phyloP scores from a whole-genome alignment of 768 basidiomycete species.

The Suillus variegatus region DNA sequence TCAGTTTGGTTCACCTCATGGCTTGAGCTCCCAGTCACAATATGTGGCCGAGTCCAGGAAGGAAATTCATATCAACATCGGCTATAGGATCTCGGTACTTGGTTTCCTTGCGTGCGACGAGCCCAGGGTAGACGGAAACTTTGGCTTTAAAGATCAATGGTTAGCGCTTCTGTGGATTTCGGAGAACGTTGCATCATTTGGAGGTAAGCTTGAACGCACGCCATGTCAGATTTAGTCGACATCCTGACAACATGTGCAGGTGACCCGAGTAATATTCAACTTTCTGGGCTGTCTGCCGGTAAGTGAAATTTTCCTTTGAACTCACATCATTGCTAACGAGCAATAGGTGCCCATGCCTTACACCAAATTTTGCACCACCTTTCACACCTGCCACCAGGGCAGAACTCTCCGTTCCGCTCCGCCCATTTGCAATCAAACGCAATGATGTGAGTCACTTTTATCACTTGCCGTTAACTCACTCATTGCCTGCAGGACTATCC shows the following conservation, averaged over 20 bases:
- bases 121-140: slow-evolving; percentile 68
- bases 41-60: slow-evolving; percentile 62
- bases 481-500: slow-evolving; percentile 43
- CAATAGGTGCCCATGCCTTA: slow-evolving; percentile 67
- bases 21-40: slow-evolving; percentile 61
- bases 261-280: slow-evolving; percentile 57
- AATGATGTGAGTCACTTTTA: slow-evolving; percentile 50
- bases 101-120: slow-evolving; percentile 72
- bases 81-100: slow-evolving; percentile 74
- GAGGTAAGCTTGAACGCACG: slow-evolving; percentile 47
- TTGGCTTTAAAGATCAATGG: slow-evolving; percentile 87
- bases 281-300: slow-evolving; percentile 78
- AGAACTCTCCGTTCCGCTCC: slow-evolving; percentile 63
- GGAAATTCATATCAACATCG: slow-evolving; percentile 77
- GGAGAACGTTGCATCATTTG: slow-evolving; percentile 66
- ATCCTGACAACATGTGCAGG: slow-evolving; percentile 38
- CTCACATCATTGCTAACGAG: background rate
- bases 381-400: slow-evolving; percentile 58
- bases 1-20: slow-evolving; percentile 77
- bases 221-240: background rate
- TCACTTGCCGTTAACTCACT: background rate
- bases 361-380: slow-evolving; percentile 74
- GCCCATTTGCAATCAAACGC: slow-evolving; percentile 76
- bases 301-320: slow-evolving; percentile 4
- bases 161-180: slow-evolving; percentile 71